Conservation (phyloP, 306 rosid genomes). For the Erythrophleum fordii region DNA sequence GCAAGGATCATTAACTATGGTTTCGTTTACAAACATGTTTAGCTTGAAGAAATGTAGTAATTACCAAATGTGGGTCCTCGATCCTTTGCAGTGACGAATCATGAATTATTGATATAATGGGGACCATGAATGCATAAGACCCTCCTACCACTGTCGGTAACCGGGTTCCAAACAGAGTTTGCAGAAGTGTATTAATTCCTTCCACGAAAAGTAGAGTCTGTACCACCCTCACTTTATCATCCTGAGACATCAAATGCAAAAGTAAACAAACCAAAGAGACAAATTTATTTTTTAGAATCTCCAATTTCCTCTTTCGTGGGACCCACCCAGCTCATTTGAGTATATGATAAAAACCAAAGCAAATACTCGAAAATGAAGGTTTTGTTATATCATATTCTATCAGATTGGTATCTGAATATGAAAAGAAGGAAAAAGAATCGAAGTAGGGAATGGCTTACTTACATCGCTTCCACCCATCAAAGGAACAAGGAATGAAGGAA, state of each 20-base stretch:
- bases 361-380: slow-evolving; percentile 7
- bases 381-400: slow-evolving; percentile 18
- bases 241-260: slow-evolving; percentile 55
- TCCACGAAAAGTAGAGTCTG: slow-evolving; percentile 92
- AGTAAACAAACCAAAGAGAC: slow-evolving; percentile 10
- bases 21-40: not conserved
- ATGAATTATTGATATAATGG: slow-evolving; percentile 89
- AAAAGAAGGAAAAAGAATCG: slow-evolving; percentile 1
- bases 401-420: slow-evolving; percentile 14
- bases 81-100: slow-evolving; percentile 71
- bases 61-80: slow-evolving; percentile 68
- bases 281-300: slow-evolving; percentile 31
- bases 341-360: slow-evolving; percentile 1
- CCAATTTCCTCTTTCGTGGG: slow-evolving; percentile 28
- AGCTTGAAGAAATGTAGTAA: slow-evolving; percentile 47
- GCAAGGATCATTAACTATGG: not conserved
- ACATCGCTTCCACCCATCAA: slow-evolving; percentile 96
- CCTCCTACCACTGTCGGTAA: slow-evolving; percentile 97
- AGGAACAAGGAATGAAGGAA: slow-evolving; percentile 97
- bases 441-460: slow-evolving; percentile 58
- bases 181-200: slow-evolving; percentile 94
- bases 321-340: slow-evolving; percentile 34
- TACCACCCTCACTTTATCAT: slow-evolving; percentile 94
- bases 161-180: slow-evolving; percentile 95
- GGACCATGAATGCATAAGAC: slow-evolving; percentile 96